Percentiles rank a stretch among this genome's conserved stretches.
Evolutionary conservation across 257 asterid species (phyloP).

Genomic region (Forsythia viridissima): DNA sequence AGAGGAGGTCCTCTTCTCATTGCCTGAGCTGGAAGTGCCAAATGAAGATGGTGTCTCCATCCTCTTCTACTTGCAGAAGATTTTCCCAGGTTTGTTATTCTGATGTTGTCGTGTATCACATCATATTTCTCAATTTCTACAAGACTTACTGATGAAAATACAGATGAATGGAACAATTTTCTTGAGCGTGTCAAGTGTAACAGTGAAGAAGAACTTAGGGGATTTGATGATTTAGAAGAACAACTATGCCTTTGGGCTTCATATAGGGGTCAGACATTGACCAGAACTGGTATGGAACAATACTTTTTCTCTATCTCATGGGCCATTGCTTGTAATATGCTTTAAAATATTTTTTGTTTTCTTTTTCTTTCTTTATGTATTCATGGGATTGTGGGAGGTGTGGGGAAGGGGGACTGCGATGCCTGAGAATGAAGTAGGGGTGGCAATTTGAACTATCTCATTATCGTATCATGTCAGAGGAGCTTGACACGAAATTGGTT

Average conservation of each 20-base stretch:
- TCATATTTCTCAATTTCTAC: conserved; percentile 24
- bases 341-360: background rate
- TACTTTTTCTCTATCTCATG: background rate
- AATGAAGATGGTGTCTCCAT: conserved; percentile 99
- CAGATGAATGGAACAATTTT: conserved; percentile 99
- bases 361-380: background rate
- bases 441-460: background rate
- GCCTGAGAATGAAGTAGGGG: background rate
- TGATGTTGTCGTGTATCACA: conserved; percentile 10
- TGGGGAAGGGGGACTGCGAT: background rate
- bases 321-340: background rate
- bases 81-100: conserved; percentile 81
- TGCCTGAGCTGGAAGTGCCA: conserved; percentile 79
- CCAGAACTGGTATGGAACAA: conserved; percentile 73
- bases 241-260: conserved; percentile 98
- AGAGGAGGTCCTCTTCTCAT: conserved; percentile 95
- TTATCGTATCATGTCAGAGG: background rate
- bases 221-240: conserved; percentile 78
- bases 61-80: conserved; percentile 92
- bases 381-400: background rate
- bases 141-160: conserved; percentile 22
- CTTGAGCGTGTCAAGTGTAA: conserved; percentile 72
- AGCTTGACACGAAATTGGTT: background rate
- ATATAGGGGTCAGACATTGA: conserved; percentile 95
- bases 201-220: conserved; percentile 82